Evolutionary conservation across 441 rosid species (phyloP).

Genomic region (Macaranga tanarius): DNA sequence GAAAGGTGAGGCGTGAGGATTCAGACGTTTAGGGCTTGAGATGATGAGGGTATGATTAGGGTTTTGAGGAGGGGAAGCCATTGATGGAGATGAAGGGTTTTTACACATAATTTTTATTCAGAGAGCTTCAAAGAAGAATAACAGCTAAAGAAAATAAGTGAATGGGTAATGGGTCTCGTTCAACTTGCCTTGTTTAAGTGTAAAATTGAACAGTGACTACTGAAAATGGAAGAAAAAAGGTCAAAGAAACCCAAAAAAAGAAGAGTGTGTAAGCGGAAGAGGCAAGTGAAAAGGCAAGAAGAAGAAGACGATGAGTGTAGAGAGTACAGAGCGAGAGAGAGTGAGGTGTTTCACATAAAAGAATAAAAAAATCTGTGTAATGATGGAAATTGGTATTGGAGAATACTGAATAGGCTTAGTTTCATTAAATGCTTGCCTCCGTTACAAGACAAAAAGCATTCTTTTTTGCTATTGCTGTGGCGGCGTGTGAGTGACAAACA

Average conservation of each 20-base stretch:
- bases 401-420: neutral
- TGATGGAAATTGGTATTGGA: conserved; percentile 23
- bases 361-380: conserved; percentile 15
- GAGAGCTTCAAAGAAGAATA: too few species aligned
- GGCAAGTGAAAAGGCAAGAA: too few species aligned
- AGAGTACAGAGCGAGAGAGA: too few species aligned
- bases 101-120: neutral
- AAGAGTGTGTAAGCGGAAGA: neutral
- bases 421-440: conserved; percentile 22
- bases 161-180: neutral
- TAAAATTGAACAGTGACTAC: neutral
- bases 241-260: neutral
- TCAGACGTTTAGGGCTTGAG: neutral
- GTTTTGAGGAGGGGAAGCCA: neutral
- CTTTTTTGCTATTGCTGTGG: conserved; percentile 14
- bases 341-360: neutral
- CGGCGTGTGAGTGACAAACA: conserved; percentile 27
- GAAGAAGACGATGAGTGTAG: neutral
- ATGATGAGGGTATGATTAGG: neutral
- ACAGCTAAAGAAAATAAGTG: neutral
- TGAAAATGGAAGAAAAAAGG: neutral
- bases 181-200: too few species aligned
- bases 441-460: conserved; percentile 9
- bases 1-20: conserved; percentile 21
- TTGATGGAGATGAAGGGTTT: neutral